Conservation (phyloP, 202 grass and related monocot species). For the Carex sylvatica region DNA sequence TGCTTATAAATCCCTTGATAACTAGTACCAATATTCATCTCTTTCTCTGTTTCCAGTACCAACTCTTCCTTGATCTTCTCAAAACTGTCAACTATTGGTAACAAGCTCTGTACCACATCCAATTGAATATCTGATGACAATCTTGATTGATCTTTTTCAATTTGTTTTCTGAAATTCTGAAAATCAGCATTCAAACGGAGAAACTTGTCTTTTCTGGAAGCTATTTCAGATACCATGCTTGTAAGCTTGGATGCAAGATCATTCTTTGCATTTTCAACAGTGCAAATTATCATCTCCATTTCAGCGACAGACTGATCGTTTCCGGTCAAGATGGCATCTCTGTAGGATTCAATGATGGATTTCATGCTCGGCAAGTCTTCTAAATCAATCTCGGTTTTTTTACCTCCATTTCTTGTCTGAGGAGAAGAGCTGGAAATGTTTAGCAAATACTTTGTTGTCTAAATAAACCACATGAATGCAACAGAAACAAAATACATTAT, state of each 20-base stretch:
- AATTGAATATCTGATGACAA: conserved; percentile 84
- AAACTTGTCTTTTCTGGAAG: conserved; percentile 60
- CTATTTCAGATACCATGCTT: conserved; percentile 56
- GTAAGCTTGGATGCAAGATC: conserved; percentile 44
- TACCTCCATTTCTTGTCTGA: conserved; percentile 30
- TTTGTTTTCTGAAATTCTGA: conserved; percentile 88
- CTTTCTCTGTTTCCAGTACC: conserved; percentile 64
- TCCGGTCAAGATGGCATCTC: conserved; percentile 59
- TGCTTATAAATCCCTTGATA: conserved; percentile 97
- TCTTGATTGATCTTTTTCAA: conserved; percentile 67
- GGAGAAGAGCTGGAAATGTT: conserved; percentile 24
- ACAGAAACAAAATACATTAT: background rate
- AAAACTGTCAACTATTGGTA: conserved; percentile 76
- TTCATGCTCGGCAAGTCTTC: conserved; percentile 61
- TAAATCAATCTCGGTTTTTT: conserved; percentile 19
- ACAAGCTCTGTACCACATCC: conserved; percentile 62
- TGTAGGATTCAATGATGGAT: conserved; percentile 69
- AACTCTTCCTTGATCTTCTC: conserved; percentile 64
- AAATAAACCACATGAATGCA: conserved; percentile 15
- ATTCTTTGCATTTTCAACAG: conserved; percentile 55
- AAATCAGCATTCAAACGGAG: conserved; percentile 89
- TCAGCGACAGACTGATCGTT: conserved; percentile 51
- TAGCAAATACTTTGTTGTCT: conserved; percentile 7
- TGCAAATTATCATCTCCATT: conserved; percentile 58
- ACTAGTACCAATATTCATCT: conserved; percentile 64